Evolutionary conservation across 805 yeast species (phyloP), one percentile per base, ranked within the genome.

Genomic region (Lachancea fermentati): DNA sequence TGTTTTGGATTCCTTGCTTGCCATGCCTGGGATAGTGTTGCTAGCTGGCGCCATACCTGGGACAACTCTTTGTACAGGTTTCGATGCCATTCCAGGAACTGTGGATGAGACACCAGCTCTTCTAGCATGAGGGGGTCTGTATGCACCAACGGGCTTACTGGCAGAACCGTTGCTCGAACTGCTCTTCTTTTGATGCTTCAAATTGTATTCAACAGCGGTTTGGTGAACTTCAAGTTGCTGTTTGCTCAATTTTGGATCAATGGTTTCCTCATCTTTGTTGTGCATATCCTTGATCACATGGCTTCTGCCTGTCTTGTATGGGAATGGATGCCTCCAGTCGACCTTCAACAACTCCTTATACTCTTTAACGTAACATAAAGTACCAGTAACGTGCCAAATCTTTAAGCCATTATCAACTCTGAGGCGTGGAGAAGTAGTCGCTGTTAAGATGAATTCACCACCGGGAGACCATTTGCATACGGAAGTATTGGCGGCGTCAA

Each of bases 391-490:
- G 63, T 93, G 94, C 96, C 97, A 93, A 54, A 93, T 72, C 64
- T 86, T 85, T 52, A 83, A 80, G 45, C 97, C 91, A 62, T 93
- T 93, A 66, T 94, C 99, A 31, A 93, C 99, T 57, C 98, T 79
- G 53, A 93, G 75, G 54, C 99, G 76, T 48, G 99, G 99, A 15
- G 96, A 79, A 0, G 97, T 93, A 4, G 97, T 94, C 14, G 98
- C 97, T 12, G 97, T 91, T 62, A 93, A 68, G 43, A 93, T 79
- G 58, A 74, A 88, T 56, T 93, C 79, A 29, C 98, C 97, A 65
- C 93, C 95, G 7, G 99, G 99, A 2, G 94, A 81, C 98, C 98
- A 93, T 62, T 85, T 86, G 62, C 96, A 91, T 33, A 83, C 94
- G n/a, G 95, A 82, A 12, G 97, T 88, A 68, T 93, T 94, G 33